A percentile compares a stretch with the other conserved stretches of the same genome.
These are phyloP conservation scores for Penicillium sp. DNA, from an alignment of 2,329 filamentous ascomycete genomes.

Conservation along the genomic window DNA sequence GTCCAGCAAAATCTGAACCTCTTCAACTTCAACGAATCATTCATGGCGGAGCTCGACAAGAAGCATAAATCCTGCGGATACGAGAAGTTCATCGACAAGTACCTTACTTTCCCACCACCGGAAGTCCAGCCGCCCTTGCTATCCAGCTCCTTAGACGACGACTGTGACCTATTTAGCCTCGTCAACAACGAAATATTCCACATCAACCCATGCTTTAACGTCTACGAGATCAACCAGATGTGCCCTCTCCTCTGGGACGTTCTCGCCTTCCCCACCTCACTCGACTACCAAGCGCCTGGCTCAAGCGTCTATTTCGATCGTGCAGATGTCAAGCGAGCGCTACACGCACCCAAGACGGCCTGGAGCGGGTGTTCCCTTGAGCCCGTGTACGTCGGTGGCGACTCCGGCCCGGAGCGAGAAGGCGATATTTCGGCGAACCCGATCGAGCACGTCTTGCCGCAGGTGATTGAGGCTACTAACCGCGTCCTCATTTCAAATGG, in stretches of 20 bases:
- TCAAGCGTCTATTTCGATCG: conserved; percentile 62
- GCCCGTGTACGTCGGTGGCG: conserved; percentile 40
- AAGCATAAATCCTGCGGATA: conserved; percentile 42
- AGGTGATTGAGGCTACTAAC: conserved; percentile 48
- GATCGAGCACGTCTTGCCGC: conserved; percentile 42
- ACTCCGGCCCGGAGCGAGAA: conserved; percentile 30
- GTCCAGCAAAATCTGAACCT: conserved; percentile 37
- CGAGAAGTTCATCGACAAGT: conserved; percentile 39
- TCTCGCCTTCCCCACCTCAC: conserved; percentile 51
- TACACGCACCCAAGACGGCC: conserved; percentile 49
- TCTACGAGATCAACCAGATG: conserved; percentile 63
- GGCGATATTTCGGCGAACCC: conserved; percentile 44
- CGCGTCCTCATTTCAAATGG: conserved; percentile 69
- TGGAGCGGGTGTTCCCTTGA: conserved; percentile 31
- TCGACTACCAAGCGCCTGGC: conserved; percentile 53
- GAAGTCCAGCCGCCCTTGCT: conserved; percentile 50
- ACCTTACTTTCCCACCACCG: conserved; percentile 46
- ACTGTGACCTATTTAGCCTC: conserved; percentile 52
- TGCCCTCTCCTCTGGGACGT: conserved; percentile 65
- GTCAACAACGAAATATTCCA: conserved; percentile 47
- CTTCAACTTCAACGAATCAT: conserved; percentile 41
- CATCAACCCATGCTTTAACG: conserved; percentile 69
- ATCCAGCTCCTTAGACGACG: conserved; percentile 39
- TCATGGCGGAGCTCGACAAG: conserved; percentile 33
- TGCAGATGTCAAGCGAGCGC: conserved; percentile 57